Conservation (phyloP, 805 yeast genomes). For the Kodamaea jinghongensis region DNA sequence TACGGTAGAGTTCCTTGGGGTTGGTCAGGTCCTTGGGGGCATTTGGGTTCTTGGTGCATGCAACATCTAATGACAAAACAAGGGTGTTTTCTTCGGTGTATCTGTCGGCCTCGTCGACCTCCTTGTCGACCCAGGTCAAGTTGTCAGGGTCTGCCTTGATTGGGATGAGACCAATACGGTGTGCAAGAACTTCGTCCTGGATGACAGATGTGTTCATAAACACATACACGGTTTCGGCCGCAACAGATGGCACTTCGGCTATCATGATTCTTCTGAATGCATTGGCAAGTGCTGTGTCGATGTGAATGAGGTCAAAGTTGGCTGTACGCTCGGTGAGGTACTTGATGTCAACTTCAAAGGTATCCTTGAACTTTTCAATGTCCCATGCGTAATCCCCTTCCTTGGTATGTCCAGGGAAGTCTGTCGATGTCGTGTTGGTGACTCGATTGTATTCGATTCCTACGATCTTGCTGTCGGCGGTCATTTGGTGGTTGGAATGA, state of each 20-base stretch:
- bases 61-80: constrained; percentile 74
- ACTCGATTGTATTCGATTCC: constrained; percentile 90
- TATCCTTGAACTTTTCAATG: constrained; percentile 69
- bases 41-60: constrained; percentile 82
- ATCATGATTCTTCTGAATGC: constrained; percentile 97
- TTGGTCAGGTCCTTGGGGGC: constrained; percentile 76
- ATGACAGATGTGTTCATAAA: constrained; percentile 95
- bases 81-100: constrained; percentile 88
- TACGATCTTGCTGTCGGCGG: constrained; percentile 52
- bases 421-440: constrained; percentile 83
- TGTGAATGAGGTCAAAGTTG: constrained; percentile 80
- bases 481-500: constrained; percentile 15
- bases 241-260: constrained; percentile 93
- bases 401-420: constrained; percentile 82
- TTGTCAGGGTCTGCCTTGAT: constrained; percentile 87
- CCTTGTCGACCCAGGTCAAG: constrained; percentile 75
- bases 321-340: constrained; percentile 66
- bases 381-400: constrained; percentile 76
- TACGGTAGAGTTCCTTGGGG: constrained; percentile 79
- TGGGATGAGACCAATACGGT: constrained; percentile 91
- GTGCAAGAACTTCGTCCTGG: constrained; percentile 96
- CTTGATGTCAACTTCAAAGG: constrained; percentile 64
- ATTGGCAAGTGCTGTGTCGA: constrained; percentile 92
- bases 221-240: constrained; percentile 87
- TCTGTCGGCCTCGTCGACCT: constrained; percentile 58